Conservation (phyloP, 768 basidiomycete species). For the Postia placenta region DNA sequence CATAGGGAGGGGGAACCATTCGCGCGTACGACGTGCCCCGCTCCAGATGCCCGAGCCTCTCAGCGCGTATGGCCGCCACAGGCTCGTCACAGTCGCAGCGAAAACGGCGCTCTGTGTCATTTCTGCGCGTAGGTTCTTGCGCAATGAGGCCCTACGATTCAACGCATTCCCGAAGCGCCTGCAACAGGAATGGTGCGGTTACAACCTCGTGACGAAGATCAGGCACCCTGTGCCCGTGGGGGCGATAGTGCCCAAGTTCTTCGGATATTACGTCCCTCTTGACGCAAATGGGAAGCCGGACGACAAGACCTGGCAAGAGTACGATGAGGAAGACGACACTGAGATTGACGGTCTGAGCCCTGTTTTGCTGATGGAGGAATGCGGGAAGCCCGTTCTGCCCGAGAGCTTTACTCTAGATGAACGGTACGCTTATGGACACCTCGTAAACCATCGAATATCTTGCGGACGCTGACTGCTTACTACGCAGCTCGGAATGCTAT, state of each 20-base stretch:
- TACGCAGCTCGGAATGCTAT: constrained; percentile 19
- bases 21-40: constrained; percentile 42
- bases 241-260: constrained; percentile 57
- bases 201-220: constrained; percentile 36
- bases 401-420: constrained; percentile 15
- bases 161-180: constrained; percentile 37
- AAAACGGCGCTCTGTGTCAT: constrained; percentile 15
- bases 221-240: constrained; percentile 39
- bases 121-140: constrained; percentile 15
- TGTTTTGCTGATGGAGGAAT: constrained; percentile 43
- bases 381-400: constrained; percentile 31
- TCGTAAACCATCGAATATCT: neutral
- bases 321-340: constrained; percentile 8
- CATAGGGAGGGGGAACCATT: constrained; percentile 48
- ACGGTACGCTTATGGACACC: constrained; percentile 11
- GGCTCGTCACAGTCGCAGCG: constrained; percentile 22
- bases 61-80: constrained; percentile 17
- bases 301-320: constrained; percentile 12
- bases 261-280: constrained; percentile 60
- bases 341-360: constrained; percentile 24
- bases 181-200: constrained; percentile 45
- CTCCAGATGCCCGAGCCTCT: constrained; percentile 40
- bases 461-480: neutral
- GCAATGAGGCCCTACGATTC: constrained; percentile 39
- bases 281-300: no score